phyloP scores from a whole-genome alignment of 202 grass and related monocot species.

The Saccharum hybrid region DNA sequence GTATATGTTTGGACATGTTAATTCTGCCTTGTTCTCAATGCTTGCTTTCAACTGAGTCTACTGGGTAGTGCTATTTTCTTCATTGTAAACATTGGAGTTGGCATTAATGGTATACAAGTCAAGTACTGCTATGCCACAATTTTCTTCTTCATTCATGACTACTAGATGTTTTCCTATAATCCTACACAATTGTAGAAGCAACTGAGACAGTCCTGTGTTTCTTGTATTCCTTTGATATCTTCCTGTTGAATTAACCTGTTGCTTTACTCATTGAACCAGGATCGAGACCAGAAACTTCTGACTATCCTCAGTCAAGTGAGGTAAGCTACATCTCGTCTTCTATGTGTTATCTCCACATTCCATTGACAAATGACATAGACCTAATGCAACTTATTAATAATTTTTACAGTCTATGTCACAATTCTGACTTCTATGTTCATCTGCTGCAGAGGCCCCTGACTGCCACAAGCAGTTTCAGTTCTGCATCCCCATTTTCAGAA shows the following conservation, averaged over 20 bases:
- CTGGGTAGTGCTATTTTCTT: conserved; percentile 6
- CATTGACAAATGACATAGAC: conserved; percentile 16
- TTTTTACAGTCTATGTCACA: conserved; percentile 1
- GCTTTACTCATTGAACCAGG: conserved; percentile 55
- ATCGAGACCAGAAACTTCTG: conserved; percentile 71
- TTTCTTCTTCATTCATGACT: not conserved
- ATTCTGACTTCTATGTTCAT: conserved; percentile 25
- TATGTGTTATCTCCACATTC: conserved; percentile 6
- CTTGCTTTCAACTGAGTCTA: not conserved
- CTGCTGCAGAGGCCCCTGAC: conserved; percentile 70
- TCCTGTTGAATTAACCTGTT: conserved; percentile 48
- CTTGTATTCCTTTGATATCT: conserved; percentile 9
- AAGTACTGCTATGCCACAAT: not conserved
- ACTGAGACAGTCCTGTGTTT: not conserved
- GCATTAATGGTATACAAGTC: not conserved
- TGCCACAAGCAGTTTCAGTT: conserved; percentile 75
- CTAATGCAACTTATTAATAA: conserved; percentile 33
- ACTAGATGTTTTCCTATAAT: not conserved
- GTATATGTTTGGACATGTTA: not conserved
- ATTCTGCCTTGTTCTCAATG: not conserved
- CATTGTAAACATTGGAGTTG: not conserved
- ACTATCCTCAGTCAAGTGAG: conserved; percentile 74
- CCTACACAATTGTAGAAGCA: not conserved
- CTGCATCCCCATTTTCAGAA: conserved; percentile 76
- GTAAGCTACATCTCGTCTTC: conserved; percentile 50